Evolutionary conservation across 1,139 yeast genomes (phyloP).

Genomic region (Insectozyma bohioensis): DNA sequence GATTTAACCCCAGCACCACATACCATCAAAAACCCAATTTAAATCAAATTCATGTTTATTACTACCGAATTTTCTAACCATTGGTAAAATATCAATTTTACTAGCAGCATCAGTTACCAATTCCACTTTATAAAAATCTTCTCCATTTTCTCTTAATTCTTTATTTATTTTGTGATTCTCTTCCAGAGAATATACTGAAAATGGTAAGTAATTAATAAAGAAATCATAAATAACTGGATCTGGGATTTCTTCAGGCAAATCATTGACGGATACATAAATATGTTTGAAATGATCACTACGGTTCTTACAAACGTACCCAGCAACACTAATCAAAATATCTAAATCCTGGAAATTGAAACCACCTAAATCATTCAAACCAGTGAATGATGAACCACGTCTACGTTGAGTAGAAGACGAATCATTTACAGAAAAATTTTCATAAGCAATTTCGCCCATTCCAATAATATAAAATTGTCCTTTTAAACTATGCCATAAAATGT

Average conservation of each 20-base stretch:
- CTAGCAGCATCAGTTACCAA: conserved; percentile 24
- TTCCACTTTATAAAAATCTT: conserved; percentile 21
- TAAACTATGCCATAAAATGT: conserved; percentile 33
- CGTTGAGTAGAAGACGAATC: conserved; percentile 16
- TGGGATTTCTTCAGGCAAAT: conserved; percentile 37
- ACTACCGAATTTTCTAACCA: conserved; percentile 35
- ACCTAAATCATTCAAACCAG: conserved; percentile 41
- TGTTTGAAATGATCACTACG: conserved; percentile 18
- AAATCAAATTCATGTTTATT: conserved; percentile 29
- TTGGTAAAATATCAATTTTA: conserved; percentile 28
- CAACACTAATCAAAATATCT: conserved; percentile 35
- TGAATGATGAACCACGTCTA: conserved; percentile 39
- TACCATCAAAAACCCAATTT: conserved; percentile 38
- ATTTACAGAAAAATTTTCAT: conserved; percentile 13
- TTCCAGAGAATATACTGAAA: conserved; percentile 17
- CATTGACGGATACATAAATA: conserved; percentile 28
- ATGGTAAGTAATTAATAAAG: conserved; percentile 35
- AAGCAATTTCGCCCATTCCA: conserved; percentile 39
- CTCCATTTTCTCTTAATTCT: conserved; percentile 7
- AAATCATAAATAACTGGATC: conserved; percentile 39
- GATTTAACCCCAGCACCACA: conserved; percentile 30
- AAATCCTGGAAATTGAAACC: conserved; percentile 45
- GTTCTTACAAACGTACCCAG: conserved; percentile 29
- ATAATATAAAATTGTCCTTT: conserved; percentile 25
- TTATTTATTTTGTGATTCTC: conserved; percentile 6